Conservation (phyloP, 73 alveolate species). For the Tetrahymena thermophila region DNA sequence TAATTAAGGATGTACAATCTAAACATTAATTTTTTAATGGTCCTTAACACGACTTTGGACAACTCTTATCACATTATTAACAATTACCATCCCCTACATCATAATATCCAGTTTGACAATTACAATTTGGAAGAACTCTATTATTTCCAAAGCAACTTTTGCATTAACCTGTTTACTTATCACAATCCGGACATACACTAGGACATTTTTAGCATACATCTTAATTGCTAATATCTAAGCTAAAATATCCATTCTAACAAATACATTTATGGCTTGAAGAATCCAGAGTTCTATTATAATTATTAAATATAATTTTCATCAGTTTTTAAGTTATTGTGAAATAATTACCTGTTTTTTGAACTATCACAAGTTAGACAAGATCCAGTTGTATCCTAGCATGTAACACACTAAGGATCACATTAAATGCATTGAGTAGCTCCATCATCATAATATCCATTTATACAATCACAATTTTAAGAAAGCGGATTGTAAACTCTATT, state of each 20-base stretch:
- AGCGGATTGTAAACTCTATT: not conserved
- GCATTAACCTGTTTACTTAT: not conserved
- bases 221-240: not conserved
- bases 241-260: not conserved
- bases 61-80: not conserved
- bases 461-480: not conserved
- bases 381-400: not conserved
- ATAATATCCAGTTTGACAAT: not conserved
- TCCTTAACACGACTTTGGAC: not conserved
- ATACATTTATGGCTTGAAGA: not conserved
- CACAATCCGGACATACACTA: not conserved
- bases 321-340: too few species aligned
- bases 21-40: not conserved
- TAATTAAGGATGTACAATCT: not conserved
- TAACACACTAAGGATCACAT: not conserved
- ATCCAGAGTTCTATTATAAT: not conserved
- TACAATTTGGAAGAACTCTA: not conserved
- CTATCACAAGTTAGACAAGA: not conserved
- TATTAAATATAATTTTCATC: not conserved
- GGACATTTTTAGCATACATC: not conserved
- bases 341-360: not conserved
- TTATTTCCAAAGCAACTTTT: not conserved
- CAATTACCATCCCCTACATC: not conserved
- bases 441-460: not conserved
- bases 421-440: not conserved